Conservation (phyloP, 2,329 filamentous ascomycete species). For the Beauveria asiatica region DNA sequence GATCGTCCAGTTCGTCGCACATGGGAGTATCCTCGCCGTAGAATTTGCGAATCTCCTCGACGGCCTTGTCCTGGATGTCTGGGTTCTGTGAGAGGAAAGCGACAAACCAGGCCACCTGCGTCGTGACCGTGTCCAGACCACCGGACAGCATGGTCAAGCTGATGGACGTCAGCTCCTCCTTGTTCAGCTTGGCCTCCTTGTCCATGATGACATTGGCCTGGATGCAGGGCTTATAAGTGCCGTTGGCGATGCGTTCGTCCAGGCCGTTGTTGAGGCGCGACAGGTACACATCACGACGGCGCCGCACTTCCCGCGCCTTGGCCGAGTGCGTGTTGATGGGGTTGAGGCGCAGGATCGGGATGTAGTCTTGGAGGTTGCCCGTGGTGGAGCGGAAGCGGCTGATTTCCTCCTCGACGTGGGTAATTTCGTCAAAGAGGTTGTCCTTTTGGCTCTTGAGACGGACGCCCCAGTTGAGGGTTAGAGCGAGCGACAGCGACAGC, state of each 20-base stretch:
- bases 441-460: conserved; percentile 51
- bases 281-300: conserved; percentile 52
- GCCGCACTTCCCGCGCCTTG: conserved; percentile 51
- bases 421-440: conserved; percentile 53
- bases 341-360: conserved; percentile 50
- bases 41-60: conserved; percentile 45
- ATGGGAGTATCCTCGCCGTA: conserved; percentile 45
- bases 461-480: conserved; percentile 60
- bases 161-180: conserved; percentile 55
- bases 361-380: conserved; percentile 53
- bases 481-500: conserved; percentile 50
- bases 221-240: conserved; percentile 55
- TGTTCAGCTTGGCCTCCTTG: conserved; percentile 52
- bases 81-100: conserved; percentile 49
- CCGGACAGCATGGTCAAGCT: conserved; percentile 61
- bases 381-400: conserved; percentile 51
- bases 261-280: conserved; percentile 47
- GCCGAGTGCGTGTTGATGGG: conserved; percentile 51
- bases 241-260: conserved; percentile 51
- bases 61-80: conserved; percentile 54
- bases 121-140: conserved; percentile 59
- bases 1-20: conserved; percentile 53
- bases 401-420: conserved; percentile 53
- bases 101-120: conserved; percentile 56
- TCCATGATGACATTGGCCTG: conserved; percentile 59